Percentiles rank a stretch among this genome's conserved stretches.
Evolutionary conservation across 148 eudicot genomes (phyloP).

Genomic region (Heliamphora exappendiculata): DNA sequence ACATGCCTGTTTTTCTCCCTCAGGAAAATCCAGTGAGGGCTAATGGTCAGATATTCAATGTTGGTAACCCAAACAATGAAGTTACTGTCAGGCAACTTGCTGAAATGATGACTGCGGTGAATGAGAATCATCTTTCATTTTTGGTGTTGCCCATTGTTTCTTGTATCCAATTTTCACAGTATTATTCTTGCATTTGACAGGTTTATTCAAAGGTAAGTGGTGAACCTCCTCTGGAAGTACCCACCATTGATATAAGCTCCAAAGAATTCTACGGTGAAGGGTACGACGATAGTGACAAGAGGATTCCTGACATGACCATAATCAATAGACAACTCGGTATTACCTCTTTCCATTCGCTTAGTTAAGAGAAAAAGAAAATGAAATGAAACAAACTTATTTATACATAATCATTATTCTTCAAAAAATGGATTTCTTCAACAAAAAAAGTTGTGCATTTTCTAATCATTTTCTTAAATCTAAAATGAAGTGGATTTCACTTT

Average conservation of each 20-base stretch:
- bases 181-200: conserved; percentile 25
- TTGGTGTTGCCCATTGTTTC: not conserved
- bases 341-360: conserved; percentile 1
- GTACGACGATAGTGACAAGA: conserved; percentile 95
- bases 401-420: no score
- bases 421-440: no score
- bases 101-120: conserved; percentile 97
- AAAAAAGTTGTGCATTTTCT: not conserved
- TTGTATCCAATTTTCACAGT: not conserved
- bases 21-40: conserved; percentile 98
- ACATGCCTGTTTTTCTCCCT: not conserved
- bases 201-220: conserved; percentile 88
- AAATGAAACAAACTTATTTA: not conserved
- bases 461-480: not conserved
- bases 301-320: conserved; percentile 98
- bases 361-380: no score
- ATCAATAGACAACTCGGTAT: conserved; percentile 93
- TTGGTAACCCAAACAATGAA: conserved; percentile 97
- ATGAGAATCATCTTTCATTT: not conserved
- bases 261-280: conserved; percentile 94
- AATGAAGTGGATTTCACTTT: no score
- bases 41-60: conserved; percentile 94
- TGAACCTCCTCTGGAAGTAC: conserved; percentile 58
- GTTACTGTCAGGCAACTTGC: conserved; percentile 98
- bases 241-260: conserved; percentile 87